These are phyloP conservation scores for Ceriops decandra DNA, from an alignment of 345 rosid species.

Conservation along the genomic window DNA sequence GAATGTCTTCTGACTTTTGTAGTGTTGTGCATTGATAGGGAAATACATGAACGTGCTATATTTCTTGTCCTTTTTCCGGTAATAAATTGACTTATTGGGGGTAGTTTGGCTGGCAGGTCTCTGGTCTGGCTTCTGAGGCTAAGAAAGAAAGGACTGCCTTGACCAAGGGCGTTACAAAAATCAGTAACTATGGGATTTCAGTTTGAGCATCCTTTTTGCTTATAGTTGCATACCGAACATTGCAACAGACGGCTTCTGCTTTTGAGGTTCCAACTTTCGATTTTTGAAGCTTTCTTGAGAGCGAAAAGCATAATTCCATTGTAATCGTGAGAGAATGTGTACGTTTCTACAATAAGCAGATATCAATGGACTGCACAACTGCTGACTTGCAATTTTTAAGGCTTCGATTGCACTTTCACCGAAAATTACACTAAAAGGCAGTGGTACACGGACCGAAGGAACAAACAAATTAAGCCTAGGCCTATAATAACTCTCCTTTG, in stretches of 20 bases:
- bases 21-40: not conserved
- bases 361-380: no score
- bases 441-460: no score
- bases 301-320: no score
- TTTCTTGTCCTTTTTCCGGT: not conserved
- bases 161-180: slow-evolving; percentile 76
- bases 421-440: no score
- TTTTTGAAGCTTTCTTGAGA: not conserved
- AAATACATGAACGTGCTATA: no score
- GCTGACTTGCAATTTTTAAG: no score
- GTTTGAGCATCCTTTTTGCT: slow-evolving; percentile 38
- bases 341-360: no score
- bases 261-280: not conserved
- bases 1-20: not conserved
- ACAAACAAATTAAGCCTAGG: no score
- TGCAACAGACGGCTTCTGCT: slow-evolving; percentile 17
- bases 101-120: slow-evolving; percentile 48
- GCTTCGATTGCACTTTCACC: no score
- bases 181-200: slow-evolving; percentile 83
- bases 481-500: no score
- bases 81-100: not conserved
- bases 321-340: no score
- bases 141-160: slow-evolving; percentile 65
- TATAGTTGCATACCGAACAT: slow-evolving; percentile 1
- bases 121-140: slow-evolving; percentile 59